Percentiles rank a stretch among this genome's conserved stretches.
phyloP scores from a whole-genome alignment of 2,329 filamentous ascomycete species.

The Botrytis fabae region DNA sequence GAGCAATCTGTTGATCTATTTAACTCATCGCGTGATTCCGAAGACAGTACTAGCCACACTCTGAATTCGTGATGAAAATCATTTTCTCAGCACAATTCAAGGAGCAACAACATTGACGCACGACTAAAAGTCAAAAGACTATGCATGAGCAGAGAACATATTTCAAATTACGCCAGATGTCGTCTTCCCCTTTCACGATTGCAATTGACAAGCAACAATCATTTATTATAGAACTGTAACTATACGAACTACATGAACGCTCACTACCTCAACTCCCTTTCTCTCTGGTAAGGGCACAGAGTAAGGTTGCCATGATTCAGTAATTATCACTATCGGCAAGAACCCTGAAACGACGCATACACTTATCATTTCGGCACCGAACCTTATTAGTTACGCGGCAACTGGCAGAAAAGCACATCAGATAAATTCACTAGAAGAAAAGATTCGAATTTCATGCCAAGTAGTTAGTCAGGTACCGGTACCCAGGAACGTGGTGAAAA shows the following conservation, averaged over 20 bases:
- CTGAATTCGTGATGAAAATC: not conserved
- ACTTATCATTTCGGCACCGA: not conserved
- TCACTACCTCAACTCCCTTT: not conserved
- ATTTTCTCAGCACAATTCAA: not conserved
- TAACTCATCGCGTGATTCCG: not conserved
- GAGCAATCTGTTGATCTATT: not conserved
- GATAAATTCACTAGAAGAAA: not conserved
- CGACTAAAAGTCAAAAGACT: not conserved
- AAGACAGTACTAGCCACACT: not conserved
- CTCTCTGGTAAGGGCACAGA: not conserved
- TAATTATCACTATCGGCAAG: not conserved
- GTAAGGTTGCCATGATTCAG: not conserved
- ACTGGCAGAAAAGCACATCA: no score
- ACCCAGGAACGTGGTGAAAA: not conserved
- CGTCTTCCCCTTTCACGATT: not conserved
- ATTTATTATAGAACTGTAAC: not conserved
- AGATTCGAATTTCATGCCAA: not conserved
- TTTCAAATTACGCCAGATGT: not conserved
- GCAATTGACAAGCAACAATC: not conserved
- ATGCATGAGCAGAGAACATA: not conserved
- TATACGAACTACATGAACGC: not conserved
- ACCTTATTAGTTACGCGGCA: not conserved
- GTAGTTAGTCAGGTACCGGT: not conserved
- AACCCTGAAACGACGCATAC: not conserved
- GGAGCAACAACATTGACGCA: not conserved